Evolutionary conservation across 345 rosid genomes (phyloP).

Genomic region (Anastatica hierochuntica): DNA sequence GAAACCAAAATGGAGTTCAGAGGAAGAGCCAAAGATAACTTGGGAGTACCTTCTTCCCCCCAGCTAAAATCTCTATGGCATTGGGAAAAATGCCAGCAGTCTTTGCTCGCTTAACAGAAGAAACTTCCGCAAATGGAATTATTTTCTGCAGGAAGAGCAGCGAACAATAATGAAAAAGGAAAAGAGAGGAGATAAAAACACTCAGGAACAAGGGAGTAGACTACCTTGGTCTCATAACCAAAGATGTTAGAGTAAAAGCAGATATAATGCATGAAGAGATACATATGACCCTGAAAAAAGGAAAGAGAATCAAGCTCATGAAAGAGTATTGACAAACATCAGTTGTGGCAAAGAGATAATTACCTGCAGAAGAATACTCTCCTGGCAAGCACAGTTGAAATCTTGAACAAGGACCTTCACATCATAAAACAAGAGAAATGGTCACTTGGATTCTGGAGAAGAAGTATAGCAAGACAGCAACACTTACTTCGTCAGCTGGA

Average conservation of each 20-base stretch:
- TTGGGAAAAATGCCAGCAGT: constrained; percentile 92
- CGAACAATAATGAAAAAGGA: constrained; percentile 4
- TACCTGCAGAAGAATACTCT: constrained; percentile 93
- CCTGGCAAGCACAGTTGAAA: constrained; percentile 96
- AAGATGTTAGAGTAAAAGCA: constrained; percentile 98
- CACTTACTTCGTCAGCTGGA: constrained; percentile 70
- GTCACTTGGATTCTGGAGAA: neutral
- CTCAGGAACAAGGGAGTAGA: neutral
- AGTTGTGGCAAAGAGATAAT: neutral
- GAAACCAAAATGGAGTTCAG: constrained; percentile 6
- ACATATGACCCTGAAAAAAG: constrained; percentile 86
- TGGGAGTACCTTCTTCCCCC: constrained; percentile 61
- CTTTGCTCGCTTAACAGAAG: constrained; percentile 83
- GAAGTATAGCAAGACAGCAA: neutral
- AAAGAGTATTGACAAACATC: neutral
- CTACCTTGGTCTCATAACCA: constrained; percentile 99
- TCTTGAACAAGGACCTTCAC: constrained; percentile 72
- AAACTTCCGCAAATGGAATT: constrained; percentile 54
- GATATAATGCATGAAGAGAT: constrained; percentile 61
- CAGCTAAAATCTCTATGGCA: constrained; percentile 85
- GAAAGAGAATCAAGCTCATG: neutral
- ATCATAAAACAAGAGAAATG: neutral
- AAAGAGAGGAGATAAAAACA: neutral
- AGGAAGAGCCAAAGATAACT: neutral
- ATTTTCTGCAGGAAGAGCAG: constrained; percentile 48